These are phyloP conservation scores for Aspergillus taichungensis DNA, from an alignment of 495 filamentous ascomycete species.

Conservation along the genomic window DNA sequence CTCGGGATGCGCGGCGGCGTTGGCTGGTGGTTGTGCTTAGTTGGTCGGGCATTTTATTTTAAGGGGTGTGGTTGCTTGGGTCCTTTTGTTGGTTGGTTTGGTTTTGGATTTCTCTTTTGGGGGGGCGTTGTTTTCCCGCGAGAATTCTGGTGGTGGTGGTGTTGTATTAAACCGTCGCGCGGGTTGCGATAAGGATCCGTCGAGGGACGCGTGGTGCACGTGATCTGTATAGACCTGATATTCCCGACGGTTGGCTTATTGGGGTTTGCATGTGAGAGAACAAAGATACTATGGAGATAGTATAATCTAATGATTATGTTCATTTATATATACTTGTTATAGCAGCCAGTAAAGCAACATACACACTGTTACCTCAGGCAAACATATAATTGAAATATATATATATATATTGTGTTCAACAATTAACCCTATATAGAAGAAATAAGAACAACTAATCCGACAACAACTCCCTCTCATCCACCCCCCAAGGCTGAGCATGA, in stretches of 20 bases:
- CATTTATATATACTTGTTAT: too few relatives aligned
- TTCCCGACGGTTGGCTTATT: too few relatives aligned
- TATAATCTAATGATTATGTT: too few relatives aligned
- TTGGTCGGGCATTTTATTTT: conserved; percentile 5
- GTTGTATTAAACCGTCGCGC: not conserved
- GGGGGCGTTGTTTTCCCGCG: not conserved
- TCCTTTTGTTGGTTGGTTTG: conserved; percentile 2
- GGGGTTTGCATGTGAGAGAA: too few relatives aligned
- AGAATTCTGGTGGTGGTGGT: not conserved
- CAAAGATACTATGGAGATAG: too few relatives aligned
- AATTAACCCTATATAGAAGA: too few relatives aligned
- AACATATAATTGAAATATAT: too few relatives aligned
- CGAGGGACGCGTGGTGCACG: not conserved
- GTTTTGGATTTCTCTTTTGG: not conserved
- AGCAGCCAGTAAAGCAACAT: not conserved
- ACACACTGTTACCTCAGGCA: too few relatives aligned
- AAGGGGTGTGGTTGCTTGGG: too few relatives aligned
- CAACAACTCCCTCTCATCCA: too few relatives aligned
- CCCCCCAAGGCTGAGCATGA: not conserved
- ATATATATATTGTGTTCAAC: too few relatives aligned
- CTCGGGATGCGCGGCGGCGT: conserved; percentile 1
- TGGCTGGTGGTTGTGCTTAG: conserved; percentile 2
- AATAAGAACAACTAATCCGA: too few relatives aligned
- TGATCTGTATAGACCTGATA: not conserved
- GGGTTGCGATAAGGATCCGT: not conserved